phyloP scores from a whole-genome alignment of 768 basidiomycete genomes.

The Tubosaeta sp. region DNA sequence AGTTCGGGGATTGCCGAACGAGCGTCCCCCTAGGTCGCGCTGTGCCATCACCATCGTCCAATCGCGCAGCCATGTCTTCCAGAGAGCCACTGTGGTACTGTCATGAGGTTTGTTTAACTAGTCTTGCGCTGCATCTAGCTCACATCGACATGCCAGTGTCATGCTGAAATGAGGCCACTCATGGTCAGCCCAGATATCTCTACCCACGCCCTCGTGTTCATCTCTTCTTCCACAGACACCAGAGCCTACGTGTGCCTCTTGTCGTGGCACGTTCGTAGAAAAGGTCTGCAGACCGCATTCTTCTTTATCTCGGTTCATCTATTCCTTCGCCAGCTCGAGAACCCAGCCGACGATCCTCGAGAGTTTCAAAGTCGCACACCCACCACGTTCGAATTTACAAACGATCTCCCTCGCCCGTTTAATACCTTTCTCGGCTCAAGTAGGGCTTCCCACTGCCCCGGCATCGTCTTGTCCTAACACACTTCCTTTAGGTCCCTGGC shows the following conservation, averaged over 20 bases:
- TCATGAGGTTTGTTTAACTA: constrained; percentile 48
- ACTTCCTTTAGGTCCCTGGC: constrained; percentile 5
- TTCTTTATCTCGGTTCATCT: neutral
- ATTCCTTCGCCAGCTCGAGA: constrained; percentile 56
- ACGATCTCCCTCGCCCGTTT: constrained; percentile 37
- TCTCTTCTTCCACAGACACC: constrained; percentile 49
- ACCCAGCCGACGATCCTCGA: constrained; percentile 71
- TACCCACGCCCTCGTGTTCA: neutral
- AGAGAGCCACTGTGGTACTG: constrained; percentile 78
- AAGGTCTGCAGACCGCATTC: constrained; percentile 42
- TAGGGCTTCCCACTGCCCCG: constrained; percentile 7
- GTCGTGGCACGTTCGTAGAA: constrained; percentile 79
- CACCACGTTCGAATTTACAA: constrained; percentile 23
- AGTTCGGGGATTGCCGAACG: constrained; percentile 14
- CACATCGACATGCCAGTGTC: constrained; percentile 53
- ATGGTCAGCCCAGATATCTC: constrained; percentile 50
- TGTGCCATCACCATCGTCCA: constrained; percentile 6
- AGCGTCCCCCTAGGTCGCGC: constrained; percentile 1
- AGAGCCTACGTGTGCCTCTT: constrained; percentile 80
- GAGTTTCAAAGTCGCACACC: constrained; percentile 44
- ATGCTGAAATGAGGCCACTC: constrained; percentile 83
- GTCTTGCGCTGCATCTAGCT: constrained; percentile 6
- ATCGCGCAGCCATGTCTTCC: constrained; percentile 49
- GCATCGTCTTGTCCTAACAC: neutral
- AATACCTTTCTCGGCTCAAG: constrained; percentile 47